A percentile compares a stretch with the other conserved stretches of the same genome.
These are phyloP conservation scores for Massospora cicadina DNA, from an alignment of 371 early-diverging fungal species.

Conservation along the genomic window DNA sequence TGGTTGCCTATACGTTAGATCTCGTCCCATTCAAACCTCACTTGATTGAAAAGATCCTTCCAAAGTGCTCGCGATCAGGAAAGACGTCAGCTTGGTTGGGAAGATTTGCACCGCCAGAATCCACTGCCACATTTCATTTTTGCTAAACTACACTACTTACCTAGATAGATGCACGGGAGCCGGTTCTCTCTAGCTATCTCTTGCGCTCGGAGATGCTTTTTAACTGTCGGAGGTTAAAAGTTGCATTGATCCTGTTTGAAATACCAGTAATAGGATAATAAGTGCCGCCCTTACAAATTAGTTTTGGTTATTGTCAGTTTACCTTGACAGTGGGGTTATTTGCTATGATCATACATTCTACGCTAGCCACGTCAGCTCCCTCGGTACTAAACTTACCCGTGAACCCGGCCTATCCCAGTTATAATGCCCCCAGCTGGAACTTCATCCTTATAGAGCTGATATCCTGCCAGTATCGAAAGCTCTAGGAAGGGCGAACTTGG, in stretches of 20 bases:
- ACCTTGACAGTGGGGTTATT: constrained; percentile 83
- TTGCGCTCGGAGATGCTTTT: constrained; percentile 95
- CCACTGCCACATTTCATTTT: constrained; percentile 35
- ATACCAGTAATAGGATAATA: constrained; percentile 87
- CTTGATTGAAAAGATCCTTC: constrained; percentile 93
- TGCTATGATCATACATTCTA: constrained; percentile 92
- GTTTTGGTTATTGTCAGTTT: constrained; percentile 10
- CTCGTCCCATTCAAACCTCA: neutral
- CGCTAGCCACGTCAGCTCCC: constrained; percentile 19
- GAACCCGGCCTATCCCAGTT: constrained; percentile 90
- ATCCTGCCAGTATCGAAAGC: constrained; percentile 85
- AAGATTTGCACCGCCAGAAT: constrained; percentile 93
- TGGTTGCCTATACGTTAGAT: constrained; percentile 30
- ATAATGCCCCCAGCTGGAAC: constrained; percentile 90
- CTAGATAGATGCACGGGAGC: constrained; percentile 89
- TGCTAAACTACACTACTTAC: constrained; percentile 19
- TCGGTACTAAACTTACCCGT: constrained; percentile 37
- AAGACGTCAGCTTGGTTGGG: constrained; percentile 93
- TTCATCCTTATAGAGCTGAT: constrained; percentile 71
- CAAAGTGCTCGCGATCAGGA: constrained; percentile 95
- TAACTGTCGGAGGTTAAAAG: constrained; percentile 29
- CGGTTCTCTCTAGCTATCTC: constrained; percentile 90
- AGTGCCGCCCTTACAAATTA: constrained; percentile 65
- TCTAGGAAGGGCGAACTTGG: constrained; percentile 82
- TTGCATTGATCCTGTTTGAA: neutral